Evolutionary conservation across 768 basidiomycete species (phyloP).

Genomic region (Cyclocybe aegerita): DNA sequence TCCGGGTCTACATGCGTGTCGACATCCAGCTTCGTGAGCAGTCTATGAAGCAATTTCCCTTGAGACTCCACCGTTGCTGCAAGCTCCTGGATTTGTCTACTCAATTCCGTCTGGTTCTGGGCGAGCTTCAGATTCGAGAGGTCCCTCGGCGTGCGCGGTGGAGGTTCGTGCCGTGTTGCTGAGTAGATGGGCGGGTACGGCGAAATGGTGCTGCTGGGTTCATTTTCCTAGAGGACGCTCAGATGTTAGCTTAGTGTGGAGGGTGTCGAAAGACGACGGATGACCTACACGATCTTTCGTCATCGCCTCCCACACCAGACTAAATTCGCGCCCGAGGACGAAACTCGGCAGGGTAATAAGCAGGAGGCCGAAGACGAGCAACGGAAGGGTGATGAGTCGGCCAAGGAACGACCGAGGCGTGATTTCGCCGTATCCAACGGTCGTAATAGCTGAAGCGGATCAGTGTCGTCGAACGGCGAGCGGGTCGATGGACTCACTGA

Average conservation of each 20-base stretch:
- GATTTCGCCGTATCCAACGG: conserved; percentile 91
- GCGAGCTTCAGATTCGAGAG: conserved; percentile 61
- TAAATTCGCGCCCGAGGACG: conserved; percentile 90
- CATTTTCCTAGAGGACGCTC: not conserved
- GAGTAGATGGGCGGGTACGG: conserved; percentile 6
- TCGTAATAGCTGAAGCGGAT: conserved; percentile 67
- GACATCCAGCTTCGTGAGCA: conserved; percentile 33
- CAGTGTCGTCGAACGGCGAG: not conserved
- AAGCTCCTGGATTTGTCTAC: conserved; percentile 62
- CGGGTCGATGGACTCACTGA: conserved; percentile 53
- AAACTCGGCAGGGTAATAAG: conserved; percentile 91
- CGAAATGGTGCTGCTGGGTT: not conserved
- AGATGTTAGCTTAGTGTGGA: not conserved
- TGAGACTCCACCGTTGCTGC: conserved; percentile 57
- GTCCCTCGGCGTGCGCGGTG: conserved; percentile 31
- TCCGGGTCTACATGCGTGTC: too few relatives aligned
- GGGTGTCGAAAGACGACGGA: not conserved
- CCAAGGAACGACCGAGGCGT: conserved; percentile 88
- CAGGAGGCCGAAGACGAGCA: conserved; percentile 84
- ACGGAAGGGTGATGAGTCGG: conserved; percentile 79
- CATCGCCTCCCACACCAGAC: conserved; percentile 88
- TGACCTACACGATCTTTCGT: conserved; percentile 41
- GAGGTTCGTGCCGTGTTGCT: conserved; percentile 17
- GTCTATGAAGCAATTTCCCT: conserved; percentile 44
- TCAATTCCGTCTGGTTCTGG: conserved; percentile 66